These are phyloP conservation scores for Talaromyces sp. DNA, from an alignment of 2,329 filamentous ascomycete species.

Conservation along the genomic window DNA sequence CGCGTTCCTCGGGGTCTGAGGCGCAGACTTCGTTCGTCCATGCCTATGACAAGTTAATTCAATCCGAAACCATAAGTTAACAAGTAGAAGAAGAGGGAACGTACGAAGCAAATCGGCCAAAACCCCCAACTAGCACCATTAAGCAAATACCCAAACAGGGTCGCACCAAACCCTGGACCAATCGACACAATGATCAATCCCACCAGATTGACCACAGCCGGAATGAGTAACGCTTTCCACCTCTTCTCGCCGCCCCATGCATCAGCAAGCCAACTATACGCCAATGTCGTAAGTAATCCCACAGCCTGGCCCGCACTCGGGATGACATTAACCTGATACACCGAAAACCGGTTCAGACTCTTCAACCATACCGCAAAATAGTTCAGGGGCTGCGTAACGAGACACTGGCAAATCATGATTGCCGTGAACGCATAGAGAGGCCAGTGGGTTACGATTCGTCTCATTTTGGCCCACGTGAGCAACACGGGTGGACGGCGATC, in stretches of 20 bases:
- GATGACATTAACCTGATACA: constrained; percentile 24
- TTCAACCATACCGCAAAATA: constrained; percentile 24
- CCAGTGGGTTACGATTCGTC: constrained; percentile 21
- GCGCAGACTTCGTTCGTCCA: constrained; percentile 22
- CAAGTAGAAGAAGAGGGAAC: neutral
- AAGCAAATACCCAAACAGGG: constrained; percentile 23
- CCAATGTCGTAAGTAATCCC: constrained; percentile 19
- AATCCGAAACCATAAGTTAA: neutral
- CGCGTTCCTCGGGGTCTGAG: constrained; percentile 27
- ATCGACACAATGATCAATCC: constrained; percentile 22
- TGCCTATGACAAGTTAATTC: constrained; percentile 9
- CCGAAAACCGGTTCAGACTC: constrained; percentile 20
- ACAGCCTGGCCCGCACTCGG: constrained; percentile 21
- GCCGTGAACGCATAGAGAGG: constrained; percentile 21
- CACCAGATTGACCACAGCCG: constrained; percentile 23
- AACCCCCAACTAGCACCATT: constrained; percentile 24
- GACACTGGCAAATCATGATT: constrained; percentile 21
- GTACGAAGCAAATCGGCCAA: constrained; percentile 22
- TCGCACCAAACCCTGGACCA: constrained; percentile 22
- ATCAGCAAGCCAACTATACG: constrained; percentile 23
- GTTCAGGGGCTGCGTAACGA: constrained; percentile 22
- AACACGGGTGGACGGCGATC: constrained; percentile 17
- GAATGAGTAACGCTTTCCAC: constrained; percentile 20
- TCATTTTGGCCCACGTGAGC: constrained; percentile 21
- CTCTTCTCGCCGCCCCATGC: constrained; percentile 19